Evolutionary conservation across 768 basidiomycete species (phyloP), one percentile per base, ranked within the genome.

Genomic region (Pulveroboletus sp.): DNA sequence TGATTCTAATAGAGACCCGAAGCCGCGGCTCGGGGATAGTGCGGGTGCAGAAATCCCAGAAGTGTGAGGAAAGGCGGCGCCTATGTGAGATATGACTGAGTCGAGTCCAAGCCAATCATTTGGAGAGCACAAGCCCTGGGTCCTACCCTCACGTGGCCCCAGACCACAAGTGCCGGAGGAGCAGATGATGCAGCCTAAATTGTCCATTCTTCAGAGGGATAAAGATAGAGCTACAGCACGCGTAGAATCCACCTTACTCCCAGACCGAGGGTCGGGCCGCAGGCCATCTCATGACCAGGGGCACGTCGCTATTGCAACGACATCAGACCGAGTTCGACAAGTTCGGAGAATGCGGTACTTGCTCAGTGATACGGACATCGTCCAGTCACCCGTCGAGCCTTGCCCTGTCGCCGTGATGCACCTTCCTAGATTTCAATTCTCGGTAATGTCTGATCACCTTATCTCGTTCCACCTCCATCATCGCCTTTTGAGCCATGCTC

Each of bases 391-490:
- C 39, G 32, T 45, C 54, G 27, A 48, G 39, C 51, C 48, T 54
- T 39, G 32, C 37, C 39, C 57, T 51, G 42, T 44, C 47, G 47
- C 48, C 43, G 38, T 51, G 55, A 41, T 49, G 58, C 60, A 60
- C 48, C 60, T 71, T 75, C 57, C 62, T 70, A 18, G 77, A 81
- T 65, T 85, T 89, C 66, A 90, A 59, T 66, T 83, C 77, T 51
- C 89, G 71, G 65, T 89, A 90, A 47, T 76, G 73, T 60, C 66
- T 69, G 51, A 92, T 83, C 18, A 70, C 86, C 52, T 77, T 82
- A 57, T 86, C 82, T 54, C 89, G 75, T 65, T 90, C 88, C 46
- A 74, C 72, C 59, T 86, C 86, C 79, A 92, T 81, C 81, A 87
- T 81, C 6, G 74, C 73, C 62, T 80, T 83, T 70, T 89, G 86